A percentile compares a stretch with the other conserved stretches of the same genome.
phyloP scores from a whole-genome alignment of 345 rosid genomes.

The Salix exigua region DNA sequence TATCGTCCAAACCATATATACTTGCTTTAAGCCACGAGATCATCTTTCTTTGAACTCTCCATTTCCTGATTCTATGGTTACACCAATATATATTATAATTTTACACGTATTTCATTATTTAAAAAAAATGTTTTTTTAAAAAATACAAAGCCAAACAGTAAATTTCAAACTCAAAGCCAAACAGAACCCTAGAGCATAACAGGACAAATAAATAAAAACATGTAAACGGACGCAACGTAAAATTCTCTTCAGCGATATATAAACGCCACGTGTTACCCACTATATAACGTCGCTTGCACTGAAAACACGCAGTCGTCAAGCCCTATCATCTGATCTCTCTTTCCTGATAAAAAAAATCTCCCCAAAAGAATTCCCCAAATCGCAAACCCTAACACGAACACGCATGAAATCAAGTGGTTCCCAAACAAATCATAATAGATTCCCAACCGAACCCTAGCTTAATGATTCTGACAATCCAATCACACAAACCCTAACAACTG shows the following conservation, averaged over 20 bases:
- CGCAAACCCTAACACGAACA: slow-evolving; percentile 18
- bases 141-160: too few relatives aligned
- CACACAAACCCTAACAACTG: slow-evolving; percentile 9
- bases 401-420: slow-evolving; percentile 19
- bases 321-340: not conserved
- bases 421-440: not conserved
- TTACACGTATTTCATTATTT: too few relatives aligned
- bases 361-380: not conserved
- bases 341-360: not conserved
- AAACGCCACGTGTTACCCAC: not conserved
- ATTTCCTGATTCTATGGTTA: too few relatives aligned
- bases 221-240: not conserved
- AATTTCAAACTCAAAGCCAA: too few relatives aligned
- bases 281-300: not conserved
- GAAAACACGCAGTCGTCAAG: not conserved
- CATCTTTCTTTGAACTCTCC: too few relatives aligned
- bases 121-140: too few relatives aligned
- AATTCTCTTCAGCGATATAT: not conserved
- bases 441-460: not conserved
- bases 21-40: too few relatives aligned
- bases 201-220: not conserved
- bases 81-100: too few relatives aligned
- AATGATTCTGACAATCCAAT: not conserved
- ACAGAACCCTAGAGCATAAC: not conserved
- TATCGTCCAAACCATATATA: too few relatives aligned